Conservation (phyloP, 352 stramenopile species). For the Globisporangium rhizosaccharum region DNA sequence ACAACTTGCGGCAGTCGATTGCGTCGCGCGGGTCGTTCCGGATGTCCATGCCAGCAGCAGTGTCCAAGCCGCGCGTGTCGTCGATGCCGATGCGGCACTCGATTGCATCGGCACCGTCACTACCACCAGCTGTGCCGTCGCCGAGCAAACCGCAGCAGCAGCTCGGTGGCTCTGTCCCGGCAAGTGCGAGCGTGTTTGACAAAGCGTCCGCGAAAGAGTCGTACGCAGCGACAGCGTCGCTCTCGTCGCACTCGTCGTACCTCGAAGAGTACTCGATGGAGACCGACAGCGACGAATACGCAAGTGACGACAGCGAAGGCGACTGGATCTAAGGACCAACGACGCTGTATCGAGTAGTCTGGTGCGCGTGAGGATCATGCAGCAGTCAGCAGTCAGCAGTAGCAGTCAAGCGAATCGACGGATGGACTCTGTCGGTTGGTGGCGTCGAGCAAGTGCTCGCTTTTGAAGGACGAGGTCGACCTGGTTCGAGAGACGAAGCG, state of each 20-base stretch:
- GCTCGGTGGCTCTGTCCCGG: constrained; percentile 12
- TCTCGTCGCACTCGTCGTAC: constrained; percentile 30
- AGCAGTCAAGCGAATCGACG: too few relatives aligned
- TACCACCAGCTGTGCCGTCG: constrained; percentile 1
- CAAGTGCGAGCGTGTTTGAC: constrained; percentile 21
- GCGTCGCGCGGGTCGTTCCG: constrained; percentile 36
- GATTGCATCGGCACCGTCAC: constrained; percentile 19
- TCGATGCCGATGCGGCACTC: constrained; percentile 46
- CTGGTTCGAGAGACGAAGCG: background rate
- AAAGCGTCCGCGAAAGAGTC: constrained; percentile 22
- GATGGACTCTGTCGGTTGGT: too few relatives aligned
- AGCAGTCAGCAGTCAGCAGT: too few relatives aligned
- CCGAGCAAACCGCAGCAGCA: constrained; percentile 24
- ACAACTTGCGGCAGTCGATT: constrained; percentile 55
- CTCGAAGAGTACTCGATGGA: constrained; percentile 33
- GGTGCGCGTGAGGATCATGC: too few relatives aligned
- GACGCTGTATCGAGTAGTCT: too few relatives aligned
- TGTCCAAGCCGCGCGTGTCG: constrained; percentile 18
- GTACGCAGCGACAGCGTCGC: constrained; percentile 27
- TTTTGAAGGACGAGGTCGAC: too few relatives aligned
- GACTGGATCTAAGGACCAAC: constrained; percentile 55
- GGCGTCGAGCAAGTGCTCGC: too few relatives aligned
- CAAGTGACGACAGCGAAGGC: constrained; percentile 65
- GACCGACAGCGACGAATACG: constrained; percentile 39
- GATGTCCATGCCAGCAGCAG: constrained; percentile 19